Evolutionary conservation across 2,329 filamentous ascomycete species (phyloP), one percentile per base, ranked within the genome.

Genomic region (Hymenoscyphus infarciens): DNA sequence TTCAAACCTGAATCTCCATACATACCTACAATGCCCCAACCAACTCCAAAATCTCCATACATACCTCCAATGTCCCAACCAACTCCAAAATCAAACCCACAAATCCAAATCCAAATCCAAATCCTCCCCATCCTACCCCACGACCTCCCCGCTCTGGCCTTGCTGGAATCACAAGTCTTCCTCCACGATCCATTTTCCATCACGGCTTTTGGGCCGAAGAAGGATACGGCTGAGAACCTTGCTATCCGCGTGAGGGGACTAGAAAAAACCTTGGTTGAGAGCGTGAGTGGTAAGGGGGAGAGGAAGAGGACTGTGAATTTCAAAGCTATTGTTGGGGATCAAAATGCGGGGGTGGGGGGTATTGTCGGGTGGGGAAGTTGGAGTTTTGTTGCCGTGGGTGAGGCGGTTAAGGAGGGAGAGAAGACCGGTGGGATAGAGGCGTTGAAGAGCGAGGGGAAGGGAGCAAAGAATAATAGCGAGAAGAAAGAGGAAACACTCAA

Each of bases 141-240:
- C 6, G 63, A 67, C 74, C 29, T 77, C 75, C 22, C 67, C 69
- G 60, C 70, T 72, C 38, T 67, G 65, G 6, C 63, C 13, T 54
- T 27, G 7, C 52, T 69, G 6, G 65, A 64, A 56, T 39, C 57
- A 16, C 35, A 39, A 1, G 65, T 63, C 1, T 68, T 67, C 25
- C 22, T 59, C 5, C 5, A 63, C 16, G 65, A 69, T 25, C 63
- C 54, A 5, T 67, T 67, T 31, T 57, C 59, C 38, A 57, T 58
- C 10, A 53, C 66, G 2, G 65, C 65, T 4, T 63, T 66, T 53
- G 68, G 68, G n/a, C 31, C 35, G 0, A 15, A 25, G 7, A 29
- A 60, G 4, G 59, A 39, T 1, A 49, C 42, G 4, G 13, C 42
- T 1, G 60, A 62, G 5, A 58, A 57, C 3, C 33, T 66, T 13